phyloP scores from a whole-genome alignment of 371 early-diverging fungal species.

The Rhizomucor miehei region DNA sequence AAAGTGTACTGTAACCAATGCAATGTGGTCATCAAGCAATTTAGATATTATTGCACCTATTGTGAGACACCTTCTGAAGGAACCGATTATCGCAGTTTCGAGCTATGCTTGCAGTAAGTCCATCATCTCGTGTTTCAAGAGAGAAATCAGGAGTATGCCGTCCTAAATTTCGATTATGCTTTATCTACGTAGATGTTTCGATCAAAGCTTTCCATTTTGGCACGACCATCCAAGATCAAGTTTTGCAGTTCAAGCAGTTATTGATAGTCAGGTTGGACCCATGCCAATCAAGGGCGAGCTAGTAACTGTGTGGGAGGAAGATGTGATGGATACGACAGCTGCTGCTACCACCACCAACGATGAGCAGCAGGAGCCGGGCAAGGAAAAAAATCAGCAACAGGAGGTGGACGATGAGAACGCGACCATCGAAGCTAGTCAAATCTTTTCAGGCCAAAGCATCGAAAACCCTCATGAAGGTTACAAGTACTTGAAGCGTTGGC shows the following conservation, averaged over 20 bases:
- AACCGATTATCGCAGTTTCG: slow-evolving; percentile 63
- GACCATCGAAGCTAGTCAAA: slow-evolving; percentile 29
- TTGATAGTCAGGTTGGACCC: slow-evolving; percentile 48
- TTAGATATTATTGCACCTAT: slow-evolving; percentile 79
- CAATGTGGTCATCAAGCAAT: slow-evolving; percentile 54
- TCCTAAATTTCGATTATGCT: too few species aligned
- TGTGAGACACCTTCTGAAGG: slow-evolving; percentile 75
- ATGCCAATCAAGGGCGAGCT: slow-evolving; percentile 58
- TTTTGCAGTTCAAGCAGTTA: slow-evolving; percentile 73
- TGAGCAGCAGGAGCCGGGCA: not conserved
- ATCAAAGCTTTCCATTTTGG: slow-evolving; percentile 65
- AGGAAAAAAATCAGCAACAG: not conserved
- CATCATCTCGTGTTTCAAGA: not conserved
- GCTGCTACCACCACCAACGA: not conserved
- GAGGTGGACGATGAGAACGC: not conserved
- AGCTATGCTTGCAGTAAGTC: slow-evolving; percentile 59
- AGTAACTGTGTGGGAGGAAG: slow-evolving; percentile 62
- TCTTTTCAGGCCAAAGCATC: slow-evolving; percentile 33
- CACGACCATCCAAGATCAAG: slow-evolving; percentile 78
- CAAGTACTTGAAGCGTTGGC: slow-evolving; percentile 49
- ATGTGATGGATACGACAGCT: slow-evolving; percentile 39
- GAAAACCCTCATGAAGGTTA: slow-evolving; percentile 45
- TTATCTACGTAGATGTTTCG: slow-evolving; percentile 62
- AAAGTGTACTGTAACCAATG: slow-evolving; percentile 65
- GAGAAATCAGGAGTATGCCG: too few species aligned